phyloP scores from a whole-genome alignment of 1,139 yeast genomes.

The Kodamaea plutei region DNA sequence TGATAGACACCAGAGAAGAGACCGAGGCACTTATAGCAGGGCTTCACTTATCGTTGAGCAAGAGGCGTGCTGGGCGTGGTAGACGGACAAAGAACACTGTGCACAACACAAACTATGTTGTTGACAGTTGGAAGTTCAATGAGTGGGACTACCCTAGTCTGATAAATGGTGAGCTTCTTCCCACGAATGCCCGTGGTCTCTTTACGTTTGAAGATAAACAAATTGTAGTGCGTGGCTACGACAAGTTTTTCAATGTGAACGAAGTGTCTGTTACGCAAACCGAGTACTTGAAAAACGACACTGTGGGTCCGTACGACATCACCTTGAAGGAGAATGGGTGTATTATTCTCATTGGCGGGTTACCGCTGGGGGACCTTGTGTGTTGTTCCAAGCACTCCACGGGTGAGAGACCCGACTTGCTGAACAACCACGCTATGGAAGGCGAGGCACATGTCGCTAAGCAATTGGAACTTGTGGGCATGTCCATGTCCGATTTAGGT shows the following conservation, averaged over 20 bases:
- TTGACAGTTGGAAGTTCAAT: constrained; percentile 70
- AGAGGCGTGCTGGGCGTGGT: constrained; percentile 23
- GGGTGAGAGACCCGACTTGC: constrained; percentile 55
- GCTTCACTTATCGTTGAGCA: constrained; percentile 13
- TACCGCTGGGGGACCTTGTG: constrained; percentile 66
- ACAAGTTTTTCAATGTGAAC: constrained; percentile 83
- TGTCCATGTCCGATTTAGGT: constrained; percentile 52
- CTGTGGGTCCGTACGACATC: constrained; percentile 74
- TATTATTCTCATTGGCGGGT: constrained; percentile 76
- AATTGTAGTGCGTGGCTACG: constrained; percentile 83
- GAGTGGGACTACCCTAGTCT: constrained; percentile 78
- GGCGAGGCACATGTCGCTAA: constrained; percentile 58
- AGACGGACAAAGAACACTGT: constrained; percentile 18
- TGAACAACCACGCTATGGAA: constrained; percentile 68
- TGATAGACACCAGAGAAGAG: constrained; percentile 3
- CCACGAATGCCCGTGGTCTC: constrained; percentile 79
- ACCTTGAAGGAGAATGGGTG: constrained; percentile 94
- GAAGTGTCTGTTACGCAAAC: constrained; percentile 58
- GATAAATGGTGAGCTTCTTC: constrained; percentile 45
- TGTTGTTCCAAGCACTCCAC: constrained; percentile 90
- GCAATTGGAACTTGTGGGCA: constrained; percentile 45
- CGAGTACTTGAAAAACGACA: constrained; percentile 39
- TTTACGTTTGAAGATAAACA: constrained; percentile 55
- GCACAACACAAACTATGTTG: constrained; percentile 14
- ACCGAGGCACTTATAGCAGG: constrained; percentile 4